phyloP scores from a whole-genome alignment of 2,329 filamentous ascomycete genomes.

The Alternaria incomplexa region DNA sequence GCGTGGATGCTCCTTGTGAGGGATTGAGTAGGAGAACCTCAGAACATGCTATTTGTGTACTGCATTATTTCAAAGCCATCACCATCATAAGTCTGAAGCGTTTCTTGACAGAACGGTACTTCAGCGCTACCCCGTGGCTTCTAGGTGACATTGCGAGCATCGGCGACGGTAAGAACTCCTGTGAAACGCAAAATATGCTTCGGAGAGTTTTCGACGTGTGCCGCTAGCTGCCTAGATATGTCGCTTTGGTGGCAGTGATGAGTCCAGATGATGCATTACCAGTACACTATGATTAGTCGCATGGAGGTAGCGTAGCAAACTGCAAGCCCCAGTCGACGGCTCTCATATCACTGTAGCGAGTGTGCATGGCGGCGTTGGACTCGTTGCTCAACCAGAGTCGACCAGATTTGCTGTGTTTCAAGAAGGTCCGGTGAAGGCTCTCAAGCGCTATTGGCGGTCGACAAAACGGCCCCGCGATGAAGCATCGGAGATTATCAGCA shows the following conservation, averaged over 20 bases:
- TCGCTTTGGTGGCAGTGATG: conserved; percentile 7
- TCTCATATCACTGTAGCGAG: conserved; percentile 7
- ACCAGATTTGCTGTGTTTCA: conserved; percentile 25
- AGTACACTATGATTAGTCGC: conserved; percentile 14
- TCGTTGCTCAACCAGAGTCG: conserved; percentile 18
- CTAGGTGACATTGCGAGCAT: conserved; percentile 4
- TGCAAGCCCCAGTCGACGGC: conserved; percentile 2
- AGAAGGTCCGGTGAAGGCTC: conserved; percentile 7
- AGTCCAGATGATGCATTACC: conserved; percentile 18
- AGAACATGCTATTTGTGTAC: neutral
- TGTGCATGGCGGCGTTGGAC: conserved; percentile 13
- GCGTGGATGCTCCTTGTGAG: neutral
- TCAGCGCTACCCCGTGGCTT: neutral
- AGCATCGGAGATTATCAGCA: conserved; percentile 30
- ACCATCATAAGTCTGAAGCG: neutral
- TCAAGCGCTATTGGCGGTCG: conserved; percentile 26
- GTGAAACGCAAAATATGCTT: conserved; percentile 19
- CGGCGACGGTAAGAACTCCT: conserved; percentile 8
- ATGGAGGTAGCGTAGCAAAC: conserved; percentile 10
- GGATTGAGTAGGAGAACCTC: conserved; percentile 1
- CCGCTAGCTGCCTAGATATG: conserved; percentile 15
- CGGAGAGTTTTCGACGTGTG: conserved; percentile 20
- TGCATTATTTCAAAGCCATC: neutral
- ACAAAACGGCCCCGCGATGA: conserved; percentile 18
- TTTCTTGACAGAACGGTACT: neutral